These are phyloP conservation scores for Naematelia aurantialba DNA, from an alignment of 768 basidiomycete genomes.

Conservation along the genomic window DNA sequence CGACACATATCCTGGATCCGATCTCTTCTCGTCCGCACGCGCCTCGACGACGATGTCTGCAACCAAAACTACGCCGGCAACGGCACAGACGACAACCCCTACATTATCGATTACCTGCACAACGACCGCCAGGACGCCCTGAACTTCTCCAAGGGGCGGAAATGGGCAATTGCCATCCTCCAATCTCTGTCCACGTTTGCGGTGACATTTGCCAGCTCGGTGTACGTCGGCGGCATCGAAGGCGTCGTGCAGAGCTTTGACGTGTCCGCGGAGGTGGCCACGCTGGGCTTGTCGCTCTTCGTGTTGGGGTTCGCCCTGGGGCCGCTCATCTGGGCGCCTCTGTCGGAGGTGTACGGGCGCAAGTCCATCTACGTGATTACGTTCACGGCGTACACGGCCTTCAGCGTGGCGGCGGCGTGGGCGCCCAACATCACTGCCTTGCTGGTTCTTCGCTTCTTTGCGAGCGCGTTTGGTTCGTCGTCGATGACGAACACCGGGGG, in stretches of 20 bases:
- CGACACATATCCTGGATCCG: too few relatives aligned
- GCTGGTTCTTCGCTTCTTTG: constrained; percentile 10
- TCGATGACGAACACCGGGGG: constrained; percentile 36
- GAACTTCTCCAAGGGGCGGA: too few relatives aligned
- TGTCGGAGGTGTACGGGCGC: constrained; percentile 21
- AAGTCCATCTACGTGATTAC: constrained; percentile 12
- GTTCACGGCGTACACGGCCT: constrained; percentile 16
- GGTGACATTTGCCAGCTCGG: too few relatives aligned
- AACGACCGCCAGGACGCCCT: too few relatives aligned
- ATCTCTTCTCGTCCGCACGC: too few relatives aligned
- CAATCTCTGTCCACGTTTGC: constrained; percentile 34
- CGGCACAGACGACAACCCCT: too few relatives aligned
- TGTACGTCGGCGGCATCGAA: too few relatives aligned
- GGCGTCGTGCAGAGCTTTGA: too few relatives aligned
- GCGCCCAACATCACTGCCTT: constrained; percentile 22
- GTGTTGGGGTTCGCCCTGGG: constrained; percentile 4
- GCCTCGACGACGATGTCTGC: too few relatives aligned
- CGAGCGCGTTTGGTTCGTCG: constrained; percentile 23
- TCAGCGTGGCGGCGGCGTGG: constrained; percentile 20
- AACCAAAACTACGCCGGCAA: too few relatives aligned
- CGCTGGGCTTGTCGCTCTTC: not conserved
- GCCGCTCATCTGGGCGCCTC: constrained; percentile 18
- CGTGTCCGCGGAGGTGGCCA: not conserved
- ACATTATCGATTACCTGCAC: too few relatives aligned
- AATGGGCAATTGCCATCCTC: too few relatives aligned